Base-by-base conservation (phyloP, 2,329 filamentous ascomycete genomes). In the Cadophora sp. region DNA sequence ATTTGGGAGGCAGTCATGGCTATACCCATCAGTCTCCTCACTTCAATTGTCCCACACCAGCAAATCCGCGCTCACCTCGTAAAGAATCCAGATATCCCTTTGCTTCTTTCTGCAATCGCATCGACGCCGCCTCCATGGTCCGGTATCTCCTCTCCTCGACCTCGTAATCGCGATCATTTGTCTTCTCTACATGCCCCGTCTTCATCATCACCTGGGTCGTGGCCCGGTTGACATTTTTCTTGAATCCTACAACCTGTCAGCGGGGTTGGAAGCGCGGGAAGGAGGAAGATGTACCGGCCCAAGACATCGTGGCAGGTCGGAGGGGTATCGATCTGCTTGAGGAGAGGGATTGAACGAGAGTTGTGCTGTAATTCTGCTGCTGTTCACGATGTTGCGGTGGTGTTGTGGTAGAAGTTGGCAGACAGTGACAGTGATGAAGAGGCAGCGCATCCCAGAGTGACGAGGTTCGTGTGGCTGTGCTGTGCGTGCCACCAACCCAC, bases 131-230 rank as follows among this genome's bases (percentile, higher is more conserved):
- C 80, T 99, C 96, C 93, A 99, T 97, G 4, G 95, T 97, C 73
- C 93, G 91, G 83, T 97, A 99, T 72, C 96, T 94, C 91, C 92
- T 89, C 81, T 97, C 93, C 81, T 99, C 96, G 62, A 98, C 95
- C 81, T 98, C 96, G 80, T 98, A 99, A 80, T 98, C 96, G 73
- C 96, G 93, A 82, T 99, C 96, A 80, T 95, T 97, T 30, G 96
- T 99, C 83, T 96, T 95, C 82, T 99, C 96, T 75, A 99, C 96
- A 83, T 98, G 96, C 68, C 96, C 93, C 89, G 94, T 97, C 87
- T 99, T 99, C 95, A 99, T 98, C 93, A 99, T 97, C 70, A 98
- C 95, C 89, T 97, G 94, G 83, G 96, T 99, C 81, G 95, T 97
- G 76, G 95, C 95, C 83, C 96, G 93, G 85, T 96, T 95, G 84